These are phyloP conservation scores for Dimocarpus longan DNA, from an alignment of 345 rosid genomes.

Conservation along the genomic window DNA sequence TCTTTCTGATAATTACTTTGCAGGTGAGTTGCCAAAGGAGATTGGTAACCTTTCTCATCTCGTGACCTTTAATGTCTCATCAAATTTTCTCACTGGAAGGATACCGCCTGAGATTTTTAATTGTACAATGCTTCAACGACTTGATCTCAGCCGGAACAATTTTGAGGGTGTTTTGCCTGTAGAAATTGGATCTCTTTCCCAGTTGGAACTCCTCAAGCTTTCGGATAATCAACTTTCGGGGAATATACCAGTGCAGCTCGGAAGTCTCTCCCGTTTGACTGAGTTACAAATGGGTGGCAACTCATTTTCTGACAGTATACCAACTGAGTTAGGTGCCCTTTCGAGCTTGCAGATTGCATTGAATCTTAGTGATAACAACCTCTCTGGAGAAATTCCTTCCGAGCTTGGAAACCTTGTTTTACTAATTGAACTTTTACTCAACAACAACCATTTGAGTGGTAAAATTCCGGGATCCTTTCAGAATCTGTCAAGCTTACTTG, in stretches of 20 bases:
- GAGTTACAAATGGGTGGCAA: conserved; percentile 93
- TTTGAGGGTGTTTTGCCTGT: conserved; percentile 61
- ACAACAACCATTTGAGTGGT: conserved; percentile 77
- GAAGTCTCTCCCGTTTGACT: conserved; percentile 66
- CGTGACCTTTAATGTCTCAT: conserved; percentile 75
- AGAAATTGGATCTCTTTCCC: conserved; percentile 64
- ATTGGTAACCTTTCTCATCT: conserved; percentile 66
- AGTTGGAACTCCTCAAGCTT: conserved; percentile 85
- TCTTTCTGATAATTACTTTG: conserved; percentile 62
- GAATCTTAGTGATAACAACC: conserved; percentile 83
- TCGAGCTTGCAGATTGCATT: conserved; percentile 78
- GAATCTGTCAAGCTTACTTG: conserved; percentile 70
- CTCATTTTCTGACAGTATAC: conserved; percentile 59
- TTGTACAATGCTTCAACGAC: conserved; percentile 82
- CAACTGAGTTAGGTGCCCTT: conserved; percentile 62
- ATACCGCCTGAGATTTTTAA: conserved; percentile 68
- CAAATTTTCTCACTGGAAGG: conserved; percentile 65
- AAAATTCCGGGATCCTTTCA: conserved; percentile 68
- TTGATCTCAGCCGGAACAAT: conserved; percentile 71
- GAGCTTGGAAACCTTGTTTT: conserved; percentile 71
- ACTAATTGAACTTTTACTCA: conserved; percentile 66
- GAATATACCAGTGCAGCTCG: conserved; percentile 51
- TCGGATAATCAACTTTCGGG: conserved; percentile 72
- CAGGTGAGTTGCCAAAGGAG: conserved; percentile 69
- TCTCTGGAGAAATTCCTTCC: conserved; percentile 67